Conservation (phyloP, 2,329 filamentous ascomycete species). For the Penicillium sp. region DNA sequence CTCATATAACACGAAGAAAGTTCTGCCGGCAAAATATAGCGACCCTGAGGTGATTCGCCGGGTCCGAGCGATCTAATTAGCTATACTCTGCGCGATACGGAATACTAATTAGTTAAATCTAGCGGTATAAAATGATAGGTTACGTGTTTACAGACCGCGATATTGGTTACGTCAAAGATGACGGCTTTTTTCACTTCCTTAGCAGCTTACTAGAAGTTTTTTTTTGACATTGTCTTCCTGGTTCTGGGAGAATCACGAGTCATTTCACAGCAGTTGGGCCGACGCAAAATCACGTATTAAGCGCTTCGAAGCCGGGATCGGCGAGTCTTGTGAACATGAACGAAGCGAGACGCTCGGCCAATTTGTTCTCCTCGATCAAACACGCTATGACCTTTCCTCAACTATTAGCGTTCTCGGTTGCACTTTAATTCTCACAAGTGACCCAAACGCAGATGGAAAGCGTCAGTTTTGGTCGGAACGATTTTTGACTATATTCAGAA, state of each 20-base stretch:
- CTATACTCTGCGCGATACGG: too few relatives aligned
- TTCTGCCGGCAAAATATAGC: too few relatives aligned
- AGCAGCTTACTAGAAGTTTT: conserved; percentile 41
- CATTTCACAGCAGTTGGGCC: conserved; percentile 28
- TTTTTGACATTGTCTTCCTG: conserved; percentile 41
- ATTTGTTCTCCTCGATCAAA: conserved; percentile 29
- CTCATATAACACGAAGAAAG: too few relatives aligned
- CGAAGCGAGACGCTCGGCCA: conserved; percentile 5
- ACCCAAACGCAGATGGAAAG: conserved; percentile 25
- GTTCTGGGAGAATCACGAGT: conserved; percentile 50
- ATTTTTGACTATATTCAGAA: conserved; percentile 41
- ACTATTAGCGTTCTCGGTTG: conserved; percentile 35
- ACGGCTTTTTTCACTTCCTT: conserved; percentile 34
- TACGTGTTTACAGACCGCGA: conserved; percentile 48
- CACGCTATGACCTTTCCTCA: conserved; percentile 25
- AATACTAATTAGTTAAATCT: too few relatives aligned
- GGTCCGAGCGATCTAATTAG: too few relatives aligned
- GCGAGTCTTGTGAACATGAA: background rate
- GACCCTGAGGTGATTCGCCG: too few relatives aligned
- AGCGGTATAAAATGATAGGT: too few relatives aligned
- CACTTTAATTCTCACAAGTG: conserved; percentile 45
- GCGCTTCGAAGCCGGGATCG: conserved; percentile 1
- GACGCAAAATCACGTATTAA: conserved; percentile 2
- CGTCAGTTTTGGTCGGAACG: conserved; percentile 40
- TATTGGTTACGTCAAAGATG: conserved; percentile 41